phyloP scores from a whole-genome alignment of 208 protist species.

The Leishmania turanica region DNA sequence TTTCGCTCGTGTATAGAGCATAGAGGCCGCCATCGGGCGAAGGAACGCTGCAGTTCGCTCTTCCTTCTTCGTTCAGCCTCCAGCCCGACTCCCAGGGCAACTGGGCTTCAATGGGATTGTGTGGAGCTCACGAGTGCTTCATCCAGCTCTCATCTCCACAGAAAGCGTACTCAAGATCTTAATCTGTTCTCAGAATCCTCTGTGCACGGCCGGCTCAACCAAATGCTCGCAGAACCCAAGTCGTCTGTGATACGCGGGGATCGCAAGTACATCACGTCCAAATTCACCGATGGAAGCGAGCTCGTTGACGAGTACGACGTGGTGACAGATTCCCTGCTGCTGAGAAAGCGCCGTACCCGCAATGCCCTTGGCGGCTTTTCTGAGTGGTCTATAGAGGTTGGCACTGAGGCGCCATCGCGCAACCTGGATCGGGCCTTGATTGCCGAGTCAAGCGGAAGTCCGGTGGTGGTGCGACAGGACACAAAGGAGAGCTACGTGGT shows the following conservation, averaged over 20 bases:
- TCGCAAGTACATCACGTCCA: conserved; percentile 86
- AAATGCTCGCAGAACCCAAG: conserved; percentile 74
- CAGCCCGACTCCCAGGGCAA: not conserved
- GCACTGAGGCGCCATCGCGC: conserved; percentile 54
- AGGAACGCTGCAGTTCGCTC: not conserved
- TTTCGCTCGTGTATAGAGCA: not conserved
- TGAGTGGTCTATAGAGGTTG: conserved; percentile 92
- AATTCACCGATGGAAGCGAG: conserved; percentile 88
- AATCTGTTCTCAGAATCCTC: not conserved
- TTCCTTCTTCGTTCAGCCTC: conserved; percentile 12
- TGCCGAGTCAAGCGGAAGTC: conserved; percentile 70
- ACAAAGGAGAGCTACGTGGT: conserved; percentile 83
- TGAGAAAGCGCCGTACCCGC: conserved; percentile 80
- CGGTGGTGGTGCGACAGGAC: conserved; percentile 88
- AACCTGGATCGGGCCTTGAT: conserved; percentile 75
- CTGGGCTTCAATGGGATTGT: not conserved
- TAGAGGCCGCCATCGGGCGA: not conserved
- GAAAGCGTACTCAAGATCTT: not conserved
- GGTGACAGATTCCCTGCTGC: conserved; percentile 90
- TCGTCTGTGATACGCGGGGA: conserved; percentile 84
- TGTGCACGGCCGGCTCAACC: not conserved
- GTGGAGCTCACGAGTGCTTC: not conserved
- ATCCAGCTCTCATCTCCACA: not conserved
- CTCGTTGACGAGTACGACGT: conserved; percentile 95
- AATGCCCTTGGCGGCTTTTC: conserved; percentile 77